Evolutionary conservation across 257 asterid species (phyloP).

Genomic region (Plantago major): DNA sequence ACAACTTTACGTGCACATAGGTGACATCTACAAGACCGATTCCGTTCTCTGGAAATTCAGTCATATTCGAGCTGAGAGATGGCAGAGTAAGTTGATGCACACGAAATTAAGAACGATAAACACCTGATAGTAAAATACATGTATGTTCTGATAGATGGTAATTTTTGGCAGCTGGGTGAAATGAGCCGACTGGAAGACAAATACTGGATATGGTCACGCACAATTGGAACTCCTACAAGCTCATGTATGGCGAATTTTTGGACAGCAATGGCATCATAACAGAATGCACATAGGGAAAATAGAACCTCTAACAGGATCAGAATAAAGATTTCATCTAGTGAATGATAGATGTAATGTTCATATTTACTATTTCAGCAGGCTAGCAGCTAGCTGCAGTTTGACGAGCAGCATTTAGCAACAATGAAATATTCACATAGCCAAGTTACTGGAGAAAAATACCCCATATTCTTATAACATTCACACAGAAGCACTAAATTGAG

Average conservation of each 20-base stretch:
- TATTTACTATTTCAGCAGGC: too few relatives aligned
- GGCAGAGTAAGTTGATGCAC: constrained; percentile 59
- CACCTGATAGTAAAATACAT: not conserved
- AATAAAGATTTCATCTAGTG: too few relatives aligned
- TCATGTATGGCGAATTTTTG: constrained; percentile 51
- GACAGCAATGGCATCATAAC: constrained; percentile 52
- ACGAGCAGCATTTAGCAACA: too few relatives aligned
- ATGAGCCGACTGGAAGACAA: constrained; percentile 42
- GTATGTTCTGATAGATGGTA: not conserved
- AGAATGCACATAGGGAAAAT: not conserved
- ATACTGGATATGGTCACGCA: constrained; percentile 70
- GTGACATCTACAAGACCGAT: constrained; percentile 65
- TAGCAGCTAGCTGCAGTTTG: too few relatives aligned
- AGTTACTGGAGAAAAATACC: too few relatives aligned
- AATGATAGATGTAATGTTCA: too few relatives aligned
- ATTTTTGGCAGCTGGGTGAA: constrained; percentile 64
- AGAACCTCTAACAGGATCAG: too few relatives aligned
- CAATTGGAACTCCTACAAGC: constrained; percentile 82
- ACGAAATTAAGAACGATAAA: not conserved
- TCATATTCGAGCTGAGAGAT: constrained; percentile 75
- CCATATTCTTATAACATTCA: too few relatives aligned
- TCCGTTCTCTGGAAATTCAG: constrained; percentile 56
- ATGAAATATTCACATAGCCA: too few relatives aligned
- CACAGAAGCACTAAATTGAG: too few relatives aligned
- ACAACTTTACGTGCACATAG: constrained; percentile 27